Conservation (phyloP, 2,329 filamentous ascomycete genomes). For the Claviceps capensis region DNA sequence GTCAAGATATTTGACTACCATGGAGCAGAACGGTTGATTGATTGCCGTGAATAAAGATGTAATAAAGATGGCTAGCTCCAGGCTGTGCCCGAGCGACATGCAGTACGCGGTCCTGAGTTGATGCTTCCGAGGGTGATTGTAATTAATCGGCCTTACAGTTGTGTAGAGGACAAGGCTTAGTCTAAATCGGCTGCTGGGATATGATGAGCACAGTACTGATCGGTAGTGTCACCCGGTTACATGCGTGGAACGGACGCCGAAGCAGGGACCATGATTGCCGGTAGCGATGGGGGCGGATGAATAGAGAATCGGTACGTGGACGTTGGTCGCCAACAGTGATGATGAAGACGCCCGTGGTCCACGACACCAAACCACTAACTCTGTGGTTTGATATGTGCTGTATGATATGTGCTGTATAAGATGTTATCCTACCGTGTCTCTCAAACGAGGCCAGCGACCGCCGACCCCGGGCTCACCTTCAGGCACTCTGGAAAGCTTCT, state of each 20-base stretch:
- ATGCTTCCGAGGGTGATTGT: neutral
- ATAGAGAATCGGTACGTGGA: neutral
- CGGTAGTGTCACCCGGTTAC: neutral
- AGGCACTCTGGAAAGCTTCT: neutral
- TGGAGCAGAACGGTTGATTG: neutral
- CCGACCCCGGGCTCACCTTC: neutral
- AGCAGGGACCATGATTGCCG: neutral
- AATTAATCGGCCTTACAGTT: conserved; percentile 3
- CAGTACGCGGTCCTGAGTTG: neutral
- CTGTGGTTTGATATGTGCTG: neutral
- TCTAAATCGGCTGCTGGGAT: neutral
- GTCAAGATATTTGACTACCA: neutral
- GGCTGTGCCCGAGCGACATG: neutral
- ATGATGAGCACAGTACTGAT: neutral
- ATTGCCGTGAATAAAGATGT: neutral
- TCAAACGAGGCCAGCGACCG: neutral
- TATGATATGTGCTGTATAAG: neutral
- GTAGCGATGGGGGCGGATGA: neutral
- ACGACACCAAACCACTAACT: neutral
- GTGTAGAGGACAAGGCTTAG: neutral
- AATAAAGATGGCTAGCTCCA: neutral
- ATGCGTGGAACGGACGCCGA: neutral
- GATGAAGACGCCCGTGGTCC: neutral
- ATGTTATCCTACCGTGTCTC: neutral
- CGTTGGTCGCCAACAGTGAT: neutral